Base-by-base conservation (phyloP, 768 basidiomycete species). In the Leccinum boreale region DNA sequence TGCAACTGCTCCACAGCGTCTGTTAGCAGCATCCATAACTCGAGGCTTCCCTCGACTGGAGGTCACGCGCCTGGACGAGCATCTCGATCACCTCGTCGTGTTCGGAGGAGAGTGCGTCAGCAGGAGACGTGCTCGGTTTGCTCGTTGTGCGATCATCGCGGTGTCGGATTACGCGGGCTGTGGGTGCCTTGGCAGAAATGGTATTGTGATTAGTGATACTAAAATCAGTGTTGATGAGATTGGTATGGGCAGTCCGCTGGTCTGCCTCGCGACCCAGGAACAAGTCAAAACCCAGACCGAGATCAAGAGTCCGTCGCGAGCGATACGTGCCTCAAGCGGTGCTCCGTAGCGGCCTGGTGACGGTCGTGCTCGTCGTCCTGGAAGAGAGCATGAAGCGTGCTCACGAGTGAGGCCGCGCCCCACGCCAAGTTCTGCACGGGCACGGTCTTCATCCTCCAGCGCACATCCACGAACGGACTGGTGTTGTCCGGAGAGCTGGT, bases 371-470 rank as follows among this genome's bases (percentile, higher is more conserved):
- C 33, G 11, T 73, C 57, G 3, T 70, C 61, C 21, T 67, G 66
- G 24, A 78, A 70, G n/a, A 78, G 51, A 8, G 66, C 57, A 2
- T 65, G 60, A 23, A 86, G 72, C 73, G 45, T 31, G 31, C 31
- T 31, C 31, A 85, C 72, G 46, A 87, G 74, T 0, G 78, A 86
- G 31, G 31, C 5, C 11, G 31, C 31, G 31, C 11, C 11, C 36
- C 77, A 75, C 0, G 73, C 67, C 7, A 85, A 72, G 36, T 74
- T 64, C 19, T 71, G 68, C 1, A 74, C 64, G 1, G 78, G 65
- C 52, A 85, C 73, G 19, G 17, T 79, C 60, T 85, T 82, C 76
- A 82, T 81, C 21, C 80, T 71, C 85, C 83, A 87, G 62, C 85
- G 81, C 11, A 86, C 76, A 1, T 75, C 79, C 3, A 81, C 63